Conservation (phyloP, 805 yeast genomes). For the Metschnikowia santaceciliae region DNA sequence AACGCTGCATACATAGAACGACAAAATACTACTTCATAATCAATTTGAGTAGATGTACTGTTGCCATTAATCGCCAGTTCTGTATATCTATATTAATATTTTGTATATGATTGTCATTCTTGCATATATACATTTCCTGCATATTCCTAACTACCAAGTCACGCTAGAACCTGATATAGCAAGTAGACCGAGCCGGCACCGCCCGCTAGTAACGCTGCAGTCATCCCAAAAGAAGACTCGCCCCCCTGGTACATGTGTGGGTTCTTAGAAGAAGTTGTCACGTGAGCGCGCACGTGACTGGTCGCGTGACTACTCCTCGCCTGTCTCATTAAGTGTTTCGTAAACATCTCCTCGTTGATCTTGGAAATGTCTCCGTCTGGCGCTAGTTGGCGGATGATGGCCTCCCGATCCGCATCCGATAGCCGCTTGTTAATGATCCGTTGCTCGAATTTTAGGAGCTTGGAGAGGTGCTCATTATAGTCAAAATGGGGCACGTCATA, state of each 20-base stretch:
- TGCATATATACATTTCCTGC: too few relatives aligned
- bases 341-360: constrained; percentile 37
- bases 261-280: constrained; percentile 6
- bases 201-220: constrained; percentile 24
- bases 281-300: background rate
- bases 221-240: constrained; percentile 15
- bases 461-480: constrained; percentile 48
- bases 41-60: too few relatives aligned
- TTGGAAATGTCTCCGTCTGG: constrained; percentile 30
- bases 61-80: too few relatives aligned
- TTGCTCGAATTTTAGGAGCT: constrained; percentile 49
- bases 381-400: constrained; percentile 30
- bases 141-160: background rate
- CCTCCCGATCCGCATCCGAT: constrained; percentile 29
- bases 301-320: constrained; percentile 17
- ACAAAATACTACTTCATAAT: too few relatives aligned
- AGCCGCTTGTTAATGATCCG: constrained; percentile 29
- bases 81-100: too few relatives aligned
- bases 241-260: constrained; percentile 38
- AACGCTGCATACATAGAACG: constrained; percentile 5
- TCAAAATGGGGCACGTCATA: constrained; percentile 61
- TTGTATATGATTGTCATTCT: too few relatives aligned
- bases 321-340: constrained; percentile 41
- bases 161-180: constrained; percentile 21
- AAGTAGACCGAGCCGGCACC: constrained; percentile 31